A percentile compares a stretch with the other conserved stretches of the same genome.
These are phyloP conservation scores for Podospora didyma DNA, from an alignment of 495 filamentous ascomycete species.

Conservation along the genomic window DNA sequence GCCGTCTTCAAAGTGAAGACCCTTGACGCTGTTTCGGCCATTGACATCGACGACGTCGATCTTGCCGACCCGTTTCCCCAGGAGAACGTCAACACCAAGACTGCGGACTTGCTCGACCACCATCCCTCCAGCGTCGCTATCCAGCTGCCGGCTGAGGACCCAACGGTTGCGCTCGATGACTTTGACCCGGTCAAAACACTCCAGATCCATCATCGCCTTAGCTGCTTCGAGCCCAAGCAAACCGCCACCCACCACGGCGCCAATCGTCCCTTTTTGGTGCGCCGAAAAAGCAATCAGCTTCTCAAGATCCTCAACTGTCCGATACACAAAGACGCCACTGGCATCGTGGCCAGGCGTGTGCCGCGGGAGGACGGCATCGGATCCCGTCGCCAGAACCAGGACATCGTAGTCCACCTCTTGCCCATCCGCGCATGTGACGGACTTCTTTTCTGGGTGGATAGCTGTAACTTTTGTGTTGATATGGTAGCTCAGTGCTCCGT, in stretches of 20 bases:
- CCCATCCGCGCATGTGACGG: conserved; percentile 67
- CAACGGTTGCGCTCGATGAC: conserved; percentile 87
- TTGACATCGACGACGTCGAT: conserved; percentile 72
- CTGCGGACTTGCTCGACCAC: conserved; percentile 79
- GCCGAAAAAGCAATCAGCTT: conserved; percentile 72
- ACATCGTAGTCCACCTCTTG: conserved; percentile 77
- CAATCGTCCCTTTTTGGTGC: conserved; percentile 61
- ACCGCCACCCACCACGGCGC: conserved; percentile 86
- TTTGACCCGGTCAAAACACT: conserved; percentile 72
- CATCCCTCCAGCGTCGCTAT: conserved; percentile 76
- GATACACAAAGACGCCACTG: conserved; percentile 90
- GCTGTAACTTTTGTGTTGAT: conserved; percentile 75
- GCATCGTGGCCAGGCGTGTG: conserved; percentile 83
- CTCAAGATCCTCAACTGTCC: conserved; percentile 82
- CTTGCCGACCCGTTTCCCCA: conserved; percentile 70
- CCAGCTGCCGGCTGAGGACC: conserved; percentile 84
- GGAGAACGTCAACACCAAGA: conserved; percentile 79
- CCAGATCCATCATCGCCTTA: conserved; percentile 89
- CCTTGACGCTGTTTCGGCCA: conserved; percentile 62
- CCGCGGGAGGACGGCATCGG: conserved; percentile 77
- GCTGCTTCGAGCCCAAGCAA: conserved; percentile 89
- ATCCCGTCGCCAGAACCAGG: conserved; percentile 87
- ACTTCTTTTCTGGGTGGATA: conserved; percentile 61
- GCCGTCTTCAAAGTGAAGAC: conserved; percentile 82
- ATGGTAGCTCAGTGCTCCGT: conserved; percentile 73